Conservation (phyloP, 495 filamentous ascomycete species). For the Aspergillus homomorphus region DNA sequence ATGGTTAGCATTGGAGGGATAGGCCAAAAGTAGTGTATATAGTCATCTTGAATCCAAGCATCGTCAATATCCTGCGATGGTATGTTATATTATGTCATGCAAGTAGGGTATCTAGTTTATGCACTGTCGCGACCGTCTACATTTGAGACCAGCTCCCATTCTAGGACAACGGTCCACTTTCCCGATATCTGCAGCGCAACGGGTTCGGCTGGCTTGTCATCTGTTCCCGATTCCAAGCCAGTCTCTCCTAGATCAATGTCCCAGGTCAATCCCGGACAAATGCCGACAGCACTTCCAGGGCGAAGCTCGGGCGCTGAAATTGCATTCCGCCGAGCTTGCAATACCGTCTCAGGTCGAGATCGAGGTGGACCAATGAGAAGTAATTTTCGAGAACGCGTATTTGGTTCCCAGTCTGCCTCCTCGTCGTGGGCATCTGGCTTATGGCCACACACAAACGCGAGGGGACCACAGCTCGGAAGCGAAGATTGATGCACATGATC, state of each 20-base stretch:
- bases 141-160: constrained; percentile 36
- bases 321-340: not conserved
- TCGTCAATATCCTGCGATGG: not conserved
- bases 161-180: constrained; percentile 40
- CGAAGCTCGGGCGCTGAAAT: constrained; percentile 9
- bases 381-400: constrained; percentile 19
- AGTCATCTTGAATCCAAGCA: not conserved
- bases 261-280: constrained; percentile 38
- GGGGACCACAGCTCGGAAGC: constrained; percentile 27
- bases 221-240: not conserved
- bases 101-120: constrained; percentile 15
- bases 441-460: constrained; percentile 30
- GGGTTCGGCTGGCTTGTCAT: not conserved
- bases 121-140: not conserved
- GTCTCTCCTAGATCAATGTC: constrained; percentile 23
- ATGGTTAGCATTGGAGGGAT: not conserved
- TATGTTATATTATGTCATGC: not conserved
- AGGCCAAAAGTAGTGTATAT: not conserved
- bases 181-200: not conserved
- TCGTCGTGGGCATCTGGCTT: not conserved
- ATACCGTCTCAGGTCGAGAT: not conserved
- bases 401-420: not conserved
- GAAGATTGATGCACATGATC: constrained; percentile 17
- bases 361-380: constrained; percentile 33
- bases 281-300: constrained; percentile 28